Base-by-base conservation (phyloP, 495 filamentous ascomycete genomes). In the Pseudevernia furfuracea region DNA sequence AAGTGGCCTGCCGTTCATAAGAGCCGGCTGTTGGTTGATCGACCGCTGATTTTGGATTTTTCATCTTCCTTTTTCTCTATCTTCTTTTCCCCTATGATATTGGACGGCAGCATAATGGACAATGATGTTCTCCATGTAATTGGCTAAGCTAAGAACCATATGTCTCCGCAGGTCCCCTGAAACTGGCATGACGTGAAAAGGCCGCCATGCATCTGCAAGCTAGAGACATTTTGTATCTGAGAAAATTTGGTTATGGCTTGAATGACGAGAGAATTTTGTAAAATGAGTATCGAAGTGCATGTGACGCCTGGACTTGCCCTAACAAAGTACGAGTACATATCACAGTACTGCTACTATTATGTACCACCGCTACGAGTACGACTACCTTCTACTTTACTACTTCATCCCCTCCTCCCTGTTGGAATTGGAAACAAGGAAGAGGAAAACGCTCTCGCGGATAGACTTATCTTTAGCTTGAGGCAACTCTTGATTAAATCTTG, bases 161-260 rank as follows among this genome's bases (percentile, higher is more conserved):
- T 55, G 36, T 53, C 28, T 30, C 25, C 32, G 28, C 34, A 62
- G 49, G 60, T 56, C 60, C 49, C 6, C 37, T 56, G 17, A 19
- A 49, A 17, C 48, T 39, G 38, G 53, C 38, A 39, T 49, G 36
- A 43, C 46, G 48, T 62, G 34, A 23, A 56, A 38, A 39, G 60
- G 60, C 60, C 56, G 36, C 60, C 39, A 62, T 55, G 49, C 61
- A 38, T 63, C 37, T 63, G 61, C 49, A 63, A 12, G 48, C n/a
- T n/a, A n/a, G n/a, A n/a, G n/a, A n/a, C n/a, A n/a, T n/a, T n/a
- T n/a, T n/a, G n/a, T n/a, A n/a, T n/a, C n/a, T n/a, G n/a, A n/a
- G n/a, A n/a, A n/a, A n/a, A 48, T 46, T 37, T 32, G 5, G 49
- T 39, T 23, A n/a, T 52, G 61, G 61, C 37, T 12, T 43, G 60